Evolutionary conservation across 163 green algal genomes (phyloP), one percentile per base, ranked within the genome.

Genomic region (Trebouxia gelatinosa): DNA sequence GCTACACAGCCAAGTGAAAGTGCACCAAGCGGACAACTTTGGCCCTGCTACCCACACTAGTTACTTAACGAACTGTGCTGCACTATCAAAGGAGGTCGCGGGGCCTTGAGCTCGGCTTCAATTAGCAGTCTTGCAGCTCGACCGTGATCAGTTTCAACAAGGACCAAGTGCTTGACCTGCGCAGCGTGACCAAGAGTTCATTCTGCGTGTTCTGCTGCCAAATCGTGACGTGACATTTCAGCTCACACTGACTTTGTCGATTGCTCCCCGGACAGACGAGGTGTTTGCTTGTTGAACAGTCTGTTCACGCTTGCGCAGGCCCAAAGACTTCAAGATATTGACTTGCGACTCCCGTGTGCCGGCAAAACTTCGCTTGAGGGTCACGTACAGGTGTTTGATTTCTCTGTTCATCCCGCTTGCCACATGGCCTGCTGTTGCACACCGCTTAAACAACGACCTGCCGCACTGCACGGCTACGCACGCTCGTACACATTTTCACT

Each of bases 81-180:
- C 50, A 89, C 78, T 0, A 32, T 43, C 2, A 89, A 34, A 2
- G 83, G 80, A 0, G 77, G 65, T 38, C 70, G 61, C 0, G 72
- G 65, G 28, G 79, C 70, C 9, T 38, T 40, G 7, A 82, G 82
- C 29, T 77, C 84, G 38, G 74, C 78, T 37, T 90, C 74, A 37
- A 64, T 66, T 6, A 66, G 80, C 54, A 86, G 54, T 29, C 86
- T 70, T 32, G 71, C 78, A 35, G 71, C 67, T 5, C 80, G 78
- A 37, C 62, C 79, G 39, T 57, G 26, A 39, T 90, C 83, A 4
- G 85, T 89, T 48, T 91, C 87, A 29, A 90, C 82, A 5, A 31
- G 54, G 17, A 91, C 35, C 40, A 91, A 50, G 66, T 91, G 87
- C 28, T 83, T 82, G 7, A 91, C 84, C 87, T 91, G 80, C 29